Conservation (phyloP, 2,329 filamentous ascomycete species). For the Emmonsia crescens region DNA sequence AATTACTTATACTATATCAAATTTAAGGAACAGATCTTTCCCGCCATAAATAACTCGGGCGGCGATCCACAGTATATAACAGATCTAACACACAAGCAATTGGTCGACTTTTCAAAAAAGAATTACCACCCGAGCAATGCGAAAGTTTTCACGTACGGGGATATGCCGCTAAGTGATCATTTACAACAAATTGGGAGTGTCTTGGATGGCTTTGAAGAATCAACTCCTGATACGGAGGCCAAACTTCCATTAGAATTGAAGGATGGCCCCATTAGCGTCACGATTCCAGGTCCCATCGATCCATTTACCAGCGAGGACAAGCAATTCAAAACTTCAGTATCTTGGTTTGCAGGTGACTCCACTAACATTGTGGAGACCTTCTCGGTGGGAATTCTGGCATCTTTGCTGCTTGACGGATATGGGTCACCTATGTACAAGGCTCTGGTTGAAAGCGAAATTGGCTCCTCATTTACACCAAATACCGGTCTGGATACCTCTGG, state of each 20-base stretch:
- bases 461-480: conserved; percentile 89
- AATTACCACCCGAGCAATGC: conserved; percentile 98
- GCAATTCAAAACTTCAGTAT: conserved; percentile 87
- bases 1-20: conserved; percentile 92
- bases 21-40: conserved; percentile 90
- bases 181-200: conserved; percentile 66
- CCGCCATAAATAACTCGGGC: conserved; percentile 89
- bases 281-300: conserved; percentile 70
- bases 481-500: conserved; percentile 78
- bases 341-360: conserved; percentile 81
- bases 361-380: conserved; percentile 80
- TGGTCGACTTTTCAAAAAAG: conserved; percentile 76
- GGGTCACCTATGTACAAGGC: conserved; percentile 86
- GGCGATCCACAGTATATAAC: conserved; percentile 96
- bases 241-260: conserved; percentile 64
- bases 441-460: conserved; percentile 78
- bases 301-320: conserved; percentile 74
- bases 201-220: conserved; percentile 61
- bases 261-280: conserved; percentile 56
- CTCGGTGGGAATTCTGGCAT: conserved; percentile 69
- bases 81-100: conserved; percentile 80
- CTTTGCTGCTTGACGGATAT: conserved; percentile 83
- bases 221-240: conserved; percentile 58
- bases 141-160: conserved; percentile 89
- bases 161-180: conserved; percentile 77